A percentile compares a stretch with the other conserved stretches of the same genome.
Conservation (phyloP, 805 yeast species). For the Wickerhamomyces sydowiorum region DNA sequence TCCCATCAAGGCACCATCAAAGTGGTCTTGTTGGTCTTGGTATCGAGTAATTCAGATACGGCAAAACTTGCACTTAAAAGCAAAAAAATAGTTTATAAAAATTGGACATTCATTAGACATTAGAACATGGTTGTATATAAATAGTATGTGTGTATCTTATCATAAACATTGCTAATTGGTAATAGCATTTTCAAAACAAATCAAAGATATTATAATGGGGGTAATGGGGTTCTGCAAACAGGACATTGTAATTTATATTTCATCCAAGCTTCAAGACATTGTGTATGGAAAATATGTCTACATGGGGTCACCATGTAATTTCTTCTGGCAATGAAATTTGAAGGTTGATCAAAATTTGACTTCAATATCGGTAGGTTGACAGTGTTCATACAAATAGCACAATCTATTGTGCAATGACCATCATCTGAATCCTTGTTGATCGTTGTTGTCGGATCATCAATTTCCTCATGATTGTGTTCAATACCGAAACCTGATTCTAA, state of each 20-base stretch:
- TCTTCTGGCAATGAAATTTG: conserved; percentile 25
- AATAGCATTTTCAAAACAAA: too few relatives aligned
- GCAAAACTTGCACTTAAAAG: too few relatives aligned
- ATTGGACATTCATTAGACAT: too few relatives aligned
- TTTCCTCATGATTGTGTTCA: conserved; percentile 36
- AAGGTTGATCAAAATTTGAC: conserved; percentile 18
- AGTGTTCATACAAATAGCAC: conserved; percentile 87
- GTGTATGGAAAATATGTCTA: conserved; percentile 81
- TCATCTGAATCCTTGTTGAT: conserved; percentile 26
- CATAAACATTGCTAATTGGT: too few relatives aligned
- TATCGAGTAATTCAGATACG: too few relatives aligned
- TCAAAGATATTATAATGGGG: conserved; percentile 66
- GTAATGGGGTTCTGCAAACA: conserved; percentile 79
- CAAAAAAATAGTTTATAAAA: too few relatives aligned
- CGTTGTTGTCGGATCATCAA: conserved; percentile 19
- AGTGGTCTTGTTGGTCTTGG: too few relatives aligned
- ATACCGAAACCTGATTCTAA: conserved; percentile 57
- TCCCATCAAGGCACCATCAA: too few relatives aligned
- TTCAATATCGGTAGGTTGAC: conserved; percentile 51
- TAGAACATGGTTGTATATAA: too few relatives aligned
- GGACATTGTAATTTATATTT: conserved; percentile 89
- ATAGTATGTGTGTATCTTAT: too few relatives aligned
- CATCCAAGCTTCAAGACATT: conserved; percentile 94
- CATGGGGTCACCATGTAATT: conserved; percentile 87
- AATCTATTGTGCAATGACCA: conserved; percentile 53